phyloP scores from a whole-genome alignment of 1,284 basidiomycete genomes.

The Rhodotorula sp. region DNA sequence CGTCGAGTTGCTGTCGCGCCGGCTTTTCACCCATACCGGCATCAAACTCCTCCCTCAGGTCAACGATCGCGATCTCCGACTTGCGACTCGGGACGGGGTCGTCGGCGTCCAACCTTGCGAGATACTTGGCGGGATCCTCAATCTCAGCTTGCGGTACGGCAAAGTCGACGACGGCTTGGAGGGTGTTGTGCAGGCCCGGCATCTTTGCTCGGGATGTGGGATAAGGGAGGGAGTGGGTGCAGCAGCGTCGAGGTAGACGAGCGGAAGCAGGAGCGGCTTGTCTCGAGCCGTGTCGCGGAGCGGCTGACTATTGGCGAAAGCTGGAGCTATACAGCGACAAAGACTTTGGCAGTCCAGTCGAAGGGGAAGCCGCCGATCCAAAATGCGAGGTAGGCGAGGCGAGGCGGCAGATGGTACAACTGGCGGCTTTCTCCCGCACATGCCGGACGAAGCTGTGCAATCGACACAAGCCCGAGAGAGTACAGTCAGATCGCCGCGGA shows the following conservation, averaged over 20 bases:
- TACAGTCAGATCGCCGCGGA: no score
- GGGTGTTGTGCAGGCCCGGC: conserved; percentile 32
- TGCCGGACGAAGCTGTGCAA: no score
- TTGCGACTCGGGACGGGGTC: conserved; percentile 39
- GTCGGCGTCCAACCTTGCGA: conserved; percentile 27
- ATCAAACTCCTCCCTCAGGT: conserved; percentile 42
- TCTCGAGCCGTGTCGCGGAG: no score
- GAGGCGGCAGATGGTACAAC: no score
- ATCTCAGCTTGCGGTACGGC: conserved; percentile 38
- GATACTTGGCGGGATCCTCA: conserved; percentile 19
- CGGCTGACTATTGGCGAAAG: no score
- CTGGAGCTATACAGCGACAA: no score
- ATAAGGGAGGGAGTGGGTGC: neutral
- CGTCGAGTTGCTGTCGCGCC: conserved; percentile 37
- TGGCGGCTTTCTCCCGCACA: no score
- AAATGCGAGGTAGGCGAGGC: no score
- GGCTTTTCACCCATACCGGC: neutral
- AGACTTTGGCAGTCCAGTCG: no score
- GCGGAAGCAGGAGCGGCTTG: neutral
- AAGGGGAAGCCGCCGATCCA: no score
- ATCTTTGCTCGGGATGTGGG: conserved; percentile 16
- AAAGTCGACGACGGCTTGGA: conserved; percentile 43
- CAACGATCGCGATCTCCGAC: conserved; percentile 37
- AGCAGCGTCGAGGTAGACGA: no score
- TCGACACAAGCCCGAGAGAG: no score